A percentile compares a stretch with the other conserved stretches of the same genome.
Conservation (phyloP, 169 alveolate genomes). For the Plasmodium vivax region DNA sequence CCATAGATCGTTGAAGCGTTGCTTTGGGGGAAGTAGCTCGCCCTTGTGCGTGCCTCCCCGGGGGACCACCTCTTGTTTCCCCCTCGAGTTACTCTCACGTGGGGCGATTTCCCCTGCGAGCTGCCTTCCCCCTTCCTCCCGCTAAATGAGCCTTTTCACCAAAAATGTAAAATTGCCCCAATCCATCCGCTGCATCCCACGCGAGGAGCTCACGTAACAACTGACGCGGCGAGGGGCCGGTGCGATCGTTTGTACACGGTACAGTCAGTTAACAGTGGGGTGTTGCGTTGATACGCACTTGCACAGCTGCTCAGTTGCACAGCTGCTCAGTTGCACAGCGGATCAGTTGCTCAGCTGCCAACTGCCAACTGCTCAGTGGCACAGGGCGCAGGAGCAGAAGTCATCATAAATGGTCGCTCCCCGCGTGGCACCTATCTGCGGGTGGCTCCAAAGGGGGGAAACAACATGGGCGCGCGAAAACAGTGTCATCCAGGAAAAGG, state of each 20-base stretch:
- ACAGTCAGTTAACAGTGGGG: background rate
- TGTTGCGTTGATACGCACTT: background rate
- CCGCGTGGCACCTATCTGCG: background rate
- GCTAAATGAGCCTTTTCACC: background rate
- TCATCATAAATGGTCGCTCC: background rate
- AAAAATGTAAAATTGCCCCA: background rate
- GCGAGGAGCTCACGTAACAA: background rate
- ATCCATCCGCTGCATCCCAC: background rate
- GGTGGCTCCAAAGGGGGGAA: background rate
- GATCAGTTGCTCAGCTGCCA: too few relatives aligned
- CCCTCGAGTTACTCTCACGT: background rate
- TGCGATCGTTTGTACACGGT: background rate
- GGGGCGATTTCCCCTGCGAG: background rate
- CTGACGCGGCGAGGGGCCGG: background rate
- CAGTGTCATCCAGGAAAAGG: background rate
- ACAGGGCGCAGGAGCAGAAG: background rate
- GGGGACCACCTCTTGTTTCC: background rate
- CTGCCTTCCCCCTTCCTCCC: background rate
- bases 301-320: background rate
- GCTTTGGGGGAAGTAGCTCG: background rate
- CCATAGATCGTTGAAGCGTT: background rate
- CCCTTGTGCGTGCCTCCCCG: background rate
- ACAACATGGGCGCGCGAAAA: background rate
- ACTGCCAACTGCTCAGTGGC: background rate
- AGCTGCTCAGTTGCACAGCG: too few relatives aligned